Base-by-base conservation (phyloP, 257 asterid genomes). In the Solanum habrochaites region DNA sequence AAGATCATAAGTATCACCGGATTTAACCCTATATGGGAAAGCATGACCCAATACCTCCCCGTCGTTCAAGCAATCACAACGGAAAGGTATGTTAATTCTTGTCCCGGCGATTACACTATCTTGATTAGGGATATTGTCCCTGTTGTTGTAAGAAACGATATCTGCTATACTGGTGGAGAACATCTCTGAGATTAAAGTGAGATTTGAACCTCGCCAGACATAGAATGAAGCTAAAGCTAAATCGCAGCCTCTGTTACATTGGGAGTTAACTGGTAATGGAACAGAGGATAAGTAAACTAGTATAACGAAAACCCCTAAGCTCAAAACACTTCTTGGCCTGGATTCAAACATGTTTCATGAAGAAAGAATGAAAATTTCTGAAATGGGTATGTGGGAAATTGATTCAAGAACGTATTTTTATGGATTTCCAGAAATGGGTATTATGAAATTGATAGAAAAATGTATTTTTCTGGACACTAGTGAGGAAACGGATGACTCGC, bases 181-280 rank as follows among this genome's bases (percentile, higher is more conserved):
- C 87, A 89, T 15, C 6, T 7, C 32, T 47, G 94, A 87, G 12
- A 95, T 87, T 39, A 86, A 32, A 72, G 91, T 86, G 8, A 94
- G 84, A 88, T 88, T 87, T 1, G 90, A 72, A 0, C 67, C 89
- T 5, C 0, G 86, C 92, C 91, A 86, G 11, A 95, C 83, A 88
- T 85, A 87, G 94, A 91, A 96, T 45, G 96, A 95, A 35, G 89
- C 99, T 47, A 95, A 71, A 47, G 99, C 98, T 56, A 92, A 62
- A 88, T 89, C 93, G 88, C 99, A 96, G 87, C 93, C 93, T 64
- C 91, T 91, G 67, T 87, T 84, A 89, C 99, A 96, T 43, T 88
- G 87, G 88, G 90, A 91, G 16, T 87, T 85, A 86, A 92, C 95
- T 75, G 47, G 78, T 87, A 89, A 20, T 6, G 87, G 23, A 29